Conservation (phyloP, 1,284 basidiomycete genomes). For the Apiotrichum akiyoshidainum region DNA sequence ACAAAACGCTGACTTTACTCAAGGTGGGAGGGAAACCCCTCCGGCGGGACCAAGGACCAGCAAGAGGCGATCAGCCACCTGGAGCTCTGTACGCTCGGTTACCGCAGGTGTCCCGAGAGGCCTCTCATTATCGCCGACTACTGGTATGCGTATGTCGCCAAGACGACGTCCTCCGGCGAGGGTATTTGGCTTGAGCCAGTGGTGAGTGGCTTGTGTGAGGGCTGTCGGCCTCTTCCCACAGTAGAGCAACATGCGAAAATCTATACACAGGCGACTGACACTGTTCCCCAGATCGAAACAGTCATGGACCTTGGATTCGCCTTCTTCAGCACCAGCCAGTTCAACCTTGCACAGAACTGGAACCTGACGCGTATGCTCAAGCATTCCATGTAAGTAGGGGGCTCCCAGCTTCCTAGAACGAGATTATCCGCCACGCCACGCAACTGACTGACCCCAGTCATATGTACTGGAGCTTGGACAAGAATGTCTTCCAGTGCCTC, state of each 20-base stretch:
- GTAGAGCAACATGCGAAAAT: too few species aligned
- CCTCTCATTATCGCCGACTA: slow-evolving; percentile 39
- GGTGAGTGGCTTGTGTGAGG: slow-evolving; percentile 12
- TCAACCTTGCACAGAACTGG: neutral
- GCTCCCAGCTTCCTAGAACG: too few species aligned
- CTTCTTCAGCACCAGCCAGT: neutral
- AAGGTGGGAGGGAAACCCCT: neutral
- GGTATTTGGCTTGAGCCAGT: slow-evolving; percentile 34
- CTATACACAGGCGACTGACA: too few species aligned
- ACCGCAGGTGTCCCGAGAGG: slow-evolving; percentile 27
- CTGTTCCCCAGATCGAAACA: slow-evolving; percentile 5
- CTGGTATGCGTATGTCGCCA: slow-evolving; percentile 30
- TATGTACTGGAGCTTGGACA: slow-evolving; percentile 16
- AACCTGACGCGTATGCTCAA: slow-evolving; percentile 1
- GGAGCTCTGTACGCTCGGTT: slow-evolving; percentile 30
- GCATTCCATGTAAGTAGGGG: slow-evolving; percentile 1
- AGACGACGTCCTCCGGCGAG: slow-evolving; percentile 30
- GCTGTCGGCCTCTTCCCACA: too few species aligned
- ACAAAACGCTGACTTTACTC: too few species aligned
- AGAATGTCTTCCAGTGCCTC: slow-evolving; percentile 34
- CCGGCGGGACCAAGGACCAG: slow-evolving; percentile 16
- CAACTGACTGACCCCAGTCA: too few species aligned
- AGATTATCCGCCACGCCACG: too few species aligned
- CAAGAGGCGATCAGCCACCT: slow-evolving; percentile 22
- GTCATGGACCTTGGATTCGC: slow-evolving; percentile 1